A percentile compares a stretch with the other conserved stretches of the same genome.
Conservation (phyloP, 106 monocot genomes). For the Dendrobium officinale region DNA sequence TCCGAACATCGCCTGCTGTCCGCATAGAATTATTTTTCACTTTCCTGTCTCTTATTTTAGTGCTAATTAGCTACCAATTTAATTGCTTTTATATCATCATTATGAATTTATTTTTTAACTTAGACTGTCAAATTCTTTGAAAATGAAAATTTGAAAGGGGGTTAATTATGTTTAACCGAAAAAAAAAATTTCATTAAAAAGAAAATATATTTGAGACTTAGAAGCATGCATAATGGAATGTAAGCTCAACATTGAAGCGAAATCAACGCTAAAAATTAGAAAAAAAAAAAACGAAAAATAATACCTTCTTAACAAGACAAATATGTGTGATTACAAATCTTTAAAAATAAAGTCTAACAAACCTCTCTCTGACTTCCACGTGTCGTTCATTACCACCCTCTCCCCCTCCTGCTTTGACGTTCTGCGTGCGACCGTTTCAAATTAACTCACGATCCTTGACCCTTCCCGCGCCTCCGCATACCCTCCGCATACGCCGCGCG, state of each 20-base stretch:
- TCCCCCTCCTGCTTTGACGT: not conserved
- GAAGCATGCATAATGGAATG: not conserved
- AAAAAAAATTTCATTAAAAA: too few species aligned
- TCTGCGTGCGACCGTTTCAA: constrained; percentile 13
- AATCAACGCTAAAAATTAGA: not conserved
- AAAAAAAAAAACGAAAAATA: not conserved
- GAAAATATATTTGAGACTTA: too few species aligned
- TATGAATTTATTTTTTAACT: too few species aligned
- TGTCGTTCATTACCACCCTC: not conserved
- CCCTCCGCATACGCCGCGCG: constrained; percentile 28
- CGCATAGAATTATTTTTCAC: too few species aligned
- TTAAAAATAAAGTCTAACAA: not conserved
- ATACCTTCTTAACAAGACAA: not conserved
- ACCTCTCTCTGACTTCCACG: not conserved
- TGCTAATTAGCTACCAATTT: too few species aligned
- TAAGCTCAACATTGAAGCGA: not conserved
- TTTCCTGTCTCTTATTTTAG: too few species aligned
- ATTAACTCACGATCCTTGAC: not conserved
- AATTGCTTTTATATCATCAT: too few species aligned
- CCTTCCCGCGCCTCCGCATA: constrained; percentile 23
- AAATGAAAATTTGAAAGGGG: too few species aligned
- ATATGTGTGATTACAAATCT: constrained; percentile 4
- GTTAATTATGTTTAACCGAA: too few species aligned
- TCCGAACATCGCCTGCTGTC: too few species aligned
- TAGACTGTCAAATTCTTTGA: too few species aligned